Percentiles rank a stretch among this genome's conserved stretches.
These are phyloP conservation scores for Trichoderma koningiopsis DNA, from an alignment of 2,329 filamentous ascomycete species.

Conservation along the genomic window DNA sequence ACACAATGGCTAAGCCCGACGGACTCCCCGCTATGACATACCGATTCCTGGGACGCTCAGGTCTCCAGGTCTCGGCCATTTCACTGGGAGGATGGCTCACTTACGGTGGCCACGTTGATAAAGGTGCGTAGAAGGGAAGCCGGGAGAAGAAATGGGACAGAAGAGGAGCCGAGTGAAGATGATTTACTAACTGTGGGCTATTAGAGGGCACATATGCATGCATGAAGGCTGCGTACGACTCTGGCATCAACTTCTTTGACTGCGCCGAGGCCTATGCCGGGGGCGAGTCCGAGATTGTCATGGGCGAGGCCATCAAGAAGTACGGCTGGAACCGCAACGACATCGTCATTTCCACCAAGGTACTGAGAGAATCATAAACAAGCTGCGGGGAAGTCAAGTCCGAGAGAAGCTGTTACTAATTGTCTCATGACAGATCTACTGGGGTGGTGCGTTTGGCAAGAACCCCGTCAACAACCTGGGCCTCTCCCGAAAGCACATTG, in stretches of 20 bases:
- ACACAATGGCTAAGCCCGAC: slow-evolving; percentile 45
- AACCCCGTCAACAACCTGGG: slow-evolving; percentile 68
- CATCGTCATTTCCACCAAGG: slow-evolving; percentile 63
- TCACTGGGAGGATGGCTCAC: slow-evolving; percentile 74
- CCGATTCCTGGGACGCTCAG: slow-evolving; percentile 69
- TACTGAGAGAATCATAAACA: slow-evolving; percentile 29
- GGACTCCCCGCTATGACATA: slow-evolving; percentile 64
- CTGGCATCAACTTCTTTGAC: slow-evolving; percentile 65
- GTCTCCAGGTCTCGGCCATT: slow-evolving; percentile 73
- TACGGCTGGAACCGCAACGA: slow-evolving; percentile 64
- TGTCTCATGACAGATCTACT: slow-evolving; percentile 56
- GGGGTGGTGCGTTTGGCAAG: slow-evolving; percentile 61
- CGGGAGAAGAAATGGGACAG: neutral
- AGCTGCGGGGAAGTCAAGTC: neutral
- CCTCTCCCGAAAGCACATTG: slow-evolving; percentile 68
- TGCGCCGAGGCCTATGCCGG: slow-evolving; percentile 60
- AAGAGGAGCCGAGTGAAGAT: neutral
- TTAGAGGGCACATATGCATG: slow-evolving; percentile 51
- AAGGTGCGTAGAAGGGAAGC: slow-evolving; percentile 48
- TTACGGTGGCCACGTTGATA: slow-evolving; percentile 72
- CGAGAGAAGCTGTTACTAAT: neutral
- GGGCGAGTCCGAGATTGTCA: slow-evolving; percentile 64
- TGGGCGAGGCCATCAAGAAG: slow-evolving; percentile 62
- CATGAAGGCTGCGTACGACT: slow-evolving; percentile 63
- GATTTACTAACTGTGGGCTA: neutral